Evolutionary conservation across 345 rosid genomes (phyloP), one percentile per base, ranked within the genome.

Genomic region (Lepidium sativum): DNA sequence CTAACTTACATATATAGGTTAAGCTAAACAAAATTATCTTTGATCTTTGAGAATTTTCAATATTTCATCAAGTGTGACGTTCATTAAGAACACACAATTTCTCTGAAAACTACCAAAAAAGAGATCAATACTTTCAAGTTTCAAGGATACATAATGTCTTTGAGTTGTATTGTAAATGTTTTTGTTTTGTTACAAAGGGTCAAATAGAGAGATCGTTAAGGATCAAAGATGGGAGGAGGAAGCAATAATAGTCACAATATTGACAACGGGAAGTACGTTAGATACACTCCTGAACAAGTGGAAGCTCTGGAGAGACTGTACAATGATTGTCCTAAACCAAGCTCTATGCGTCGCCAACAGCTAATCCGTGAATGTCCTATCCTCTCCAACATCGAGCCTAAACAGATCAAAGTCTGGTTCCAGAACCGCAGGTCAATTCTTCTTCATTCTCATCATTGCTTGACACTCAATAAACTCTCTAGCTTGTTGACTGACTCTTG

Each of bases 401-500:
- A 91, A 80, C 99, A 95, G 85, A 95, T 95, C 91, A 95, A 95
- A 84, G 98, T 95, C 69, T 95, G 99, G 99, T 95, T 95, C 65
- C 99, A 95, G 49, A 95, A 95, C 64, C 95, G 98, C 80, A 91
- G 99, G 99, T 89, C 65, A 70, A 20, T 15, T 39, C 13, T 27
- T 53, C 32, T 45, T 54, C 3, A 10, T 37, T 67, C 9, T 54
- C 15, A 14, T 61, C 8, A 4, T 61, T 67, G 14, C 65, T 68
- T 73, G 63, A 58, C 1, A 11, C 9, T 21, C 72, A 73, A 73
- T 63, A 67, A 72, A 66, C n/a, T 27, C 37, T 57, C 66, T 77
- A 63, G 20, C 31, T 29, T 63, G 3, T n/a, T n/a, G n/a, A n/a
- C 5, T 55, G 29, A 63, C 69, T 55, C 18, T 47, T 55, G 65